Conservation (phyloP, 2,329 filamentous ascomycete species). For the Trichoderma atroviride region DNA sequence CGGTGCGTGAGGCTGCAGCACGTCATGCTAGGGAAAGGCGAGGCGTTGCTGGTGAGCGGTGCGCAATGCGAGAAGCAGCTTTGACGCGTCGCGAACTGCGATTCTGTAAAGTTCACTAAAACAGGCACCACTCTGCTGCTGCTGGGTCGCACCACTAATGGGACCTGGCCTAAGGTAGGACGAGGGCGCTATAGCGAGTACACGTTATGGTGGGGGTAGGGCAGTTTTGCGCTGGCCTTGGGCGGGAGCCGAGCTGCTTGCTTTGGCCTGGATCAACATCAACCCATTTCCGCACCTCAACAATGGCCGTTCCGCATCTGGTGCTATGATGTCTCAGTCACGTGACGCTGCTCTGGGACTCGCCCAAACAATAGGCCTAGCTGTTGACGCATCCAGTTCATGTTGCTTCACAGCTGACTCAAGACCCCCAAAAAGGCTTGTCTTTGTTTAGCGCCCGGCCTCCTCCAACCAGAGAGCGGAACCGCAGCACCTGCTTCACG, state of each 20-base stretch:
- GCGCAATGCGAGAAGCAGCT: slow-evolving; percentile 17
- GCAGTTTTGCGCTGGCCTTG: neutral
- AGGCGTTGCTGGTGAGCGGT: slow-evolving; percentile 12
- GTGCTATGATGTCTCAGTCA: neutral
- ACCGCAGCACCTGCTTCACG: slow-evolving; percentile 17
- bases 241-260: neutral
- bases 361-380: neutral
- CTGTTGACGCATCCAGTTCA: neutral
- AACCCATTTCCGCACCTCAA: neutral
- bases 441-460: slow-evolving; percentile 2
- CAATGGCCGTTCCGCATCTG: neutral
- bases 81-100: slow-evolving; percentile 26
- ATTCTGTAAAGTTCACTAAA: slow-evolving; percentile 5
- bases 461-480: slow-evolving; percentile 21
- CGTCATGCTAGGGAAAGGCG: slow-evolving; percentile 15
- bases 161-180: slow-evolving; percentile 1
- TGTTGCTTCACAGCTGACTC: slow-evolving; percentile 10
- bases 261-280: neutral
- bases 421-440: neutral
- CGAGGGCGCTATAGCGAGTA: neutral
- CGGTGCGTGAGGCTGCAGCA: neutral
- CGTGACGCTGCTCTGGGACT: neutral
- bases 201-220: neutral
- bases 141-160: slow-evolving; percentile 10
- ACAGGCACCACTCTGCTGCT: neutral